Evolutionary conservation across 176 grass and related monocot species (phyloP).

Genomic region (Alloteropsis semialata): DNA sequence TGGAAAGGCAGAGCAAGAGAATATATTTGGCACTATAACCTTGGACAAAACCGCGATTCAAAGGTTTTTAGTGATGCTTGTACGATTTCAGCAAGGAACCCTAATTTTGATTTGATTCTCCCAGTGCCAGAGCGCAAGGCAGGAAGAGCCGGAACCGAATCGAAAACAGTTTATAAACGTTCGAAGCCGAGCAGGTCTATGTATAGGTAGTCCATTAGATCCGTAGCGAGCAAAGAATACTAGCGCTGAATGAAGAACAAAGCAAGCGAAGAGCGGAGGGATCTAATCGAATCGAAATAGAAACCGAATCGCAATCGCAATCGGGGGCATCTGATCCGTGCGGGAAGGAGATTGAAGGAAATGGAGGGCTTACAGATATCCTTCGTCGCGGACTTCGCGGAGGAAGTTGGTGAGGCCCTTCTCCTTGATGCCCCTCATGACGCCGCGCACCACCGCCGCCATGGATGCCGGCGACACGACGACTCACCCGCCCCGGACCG

Average conservation of each 20-base stretch:
- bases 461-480: slow-evolving; percentile 35
- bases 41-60: background rate
- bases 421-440: slow-evolving; percentile 68
- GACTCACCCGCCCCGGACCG: background rate
- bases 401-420: slow-evolving; percentile 77
- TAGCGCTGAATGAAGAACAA: background rate
- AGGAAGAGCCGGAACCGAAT: background rate
- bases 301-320: background rate
- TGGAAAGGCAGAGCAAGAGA: no score
- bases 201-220: background rate
- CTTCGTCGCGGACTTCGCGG: slow-evolving; percentile 63
- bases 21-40: background rate
- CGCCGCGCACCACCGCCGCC: slow-evolving; percentile 72
- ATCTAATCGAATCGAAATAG: slow-evolving; percentile 14
- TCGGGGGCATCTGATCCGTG: background rate
- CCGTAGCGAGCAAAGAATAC: background rate
- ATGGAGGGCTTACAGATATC: slow-evolving; percentile 52
- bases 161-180: no score
- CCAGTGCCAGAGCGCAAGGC: background rate
- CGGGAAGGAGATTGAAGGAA: background rate
- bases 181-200: background rate
- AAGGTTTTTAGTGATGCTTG: background rate
- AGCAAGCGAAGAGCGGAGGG: background rate
- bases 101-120: background rate
- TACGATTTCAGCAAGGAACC: background rate